A percentile compares a stretch with the other conserved stretches of the same genome.
Conservation (phyloP, 306 rosid genomes). For the Vigna hirtella region DNA sequence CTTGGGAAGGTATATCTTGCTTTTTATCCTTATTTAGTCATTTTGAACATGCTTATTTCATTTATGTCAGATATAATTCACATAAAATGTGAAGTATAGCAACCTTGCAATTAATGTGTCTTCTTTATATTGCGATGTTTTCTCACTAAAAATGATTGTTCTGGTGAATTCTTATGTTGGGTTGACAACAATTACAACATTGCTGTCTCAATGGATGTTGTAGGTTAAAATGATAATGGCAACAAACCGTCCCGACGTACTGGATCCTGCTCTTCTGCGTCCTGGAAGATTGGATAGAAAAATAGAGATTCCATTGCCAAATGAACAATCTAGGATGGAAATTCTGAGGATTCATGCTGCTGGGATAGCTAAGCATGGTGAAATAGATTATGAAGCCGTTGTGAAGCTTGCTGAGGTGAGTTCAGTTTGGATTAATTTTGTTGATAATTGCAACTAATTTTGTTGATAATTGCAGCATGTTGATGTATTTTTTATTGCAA, state of each 20-base stretch:
- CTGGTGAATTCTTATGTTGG: too few relatives aligned
- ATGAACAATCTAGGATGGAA: conserved; percentile 95
- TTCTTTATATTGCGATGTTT: conserved; percentile 14
- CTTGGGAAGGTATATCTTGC: conserved; percentile 80
- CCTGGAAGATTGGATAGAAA: conserved; percentile 95
- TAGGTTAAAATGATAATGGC: conserved; percentile 99
- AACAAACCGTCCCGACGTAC: conserved; percentile 91
- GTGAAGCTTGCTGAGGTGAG: conserved; percentile 97
- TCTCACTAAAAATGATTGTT: conserved; percentile 2
- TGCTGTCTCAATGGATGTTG: conserved; percentile 30
- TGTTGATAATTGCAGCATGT: not conserved
- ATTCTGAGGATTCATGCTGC: conserved; percentile 98
- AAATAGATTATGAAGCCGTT: conserved; percentile 96
- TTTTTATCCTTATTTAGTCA: not conserved
- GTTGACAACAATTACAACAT: too few relatives aligned
- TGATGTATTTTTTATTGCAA: conserved; percentile 32
- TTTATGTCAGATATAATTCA: not conserved
- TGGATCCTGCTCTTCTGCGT: conserved; percentile 97
- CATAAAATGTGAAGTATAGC: not conserved
- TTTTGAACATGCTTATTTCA: not conserved
- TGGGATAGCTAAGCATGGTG: conserved; percentile 97
- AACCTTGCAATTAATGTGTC: not conserved
- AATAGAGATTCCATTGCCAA: conserved; percentile 96
- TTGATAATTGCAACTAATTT: conserved; percentile 5
- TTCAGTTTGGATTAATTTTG: conserved; percentile 30